These are phyloP conservation scores for Eucalyptus leucophloia DNA, from an alignment of 345 rosid genomes.

Conservation along the genomic window DNA sequence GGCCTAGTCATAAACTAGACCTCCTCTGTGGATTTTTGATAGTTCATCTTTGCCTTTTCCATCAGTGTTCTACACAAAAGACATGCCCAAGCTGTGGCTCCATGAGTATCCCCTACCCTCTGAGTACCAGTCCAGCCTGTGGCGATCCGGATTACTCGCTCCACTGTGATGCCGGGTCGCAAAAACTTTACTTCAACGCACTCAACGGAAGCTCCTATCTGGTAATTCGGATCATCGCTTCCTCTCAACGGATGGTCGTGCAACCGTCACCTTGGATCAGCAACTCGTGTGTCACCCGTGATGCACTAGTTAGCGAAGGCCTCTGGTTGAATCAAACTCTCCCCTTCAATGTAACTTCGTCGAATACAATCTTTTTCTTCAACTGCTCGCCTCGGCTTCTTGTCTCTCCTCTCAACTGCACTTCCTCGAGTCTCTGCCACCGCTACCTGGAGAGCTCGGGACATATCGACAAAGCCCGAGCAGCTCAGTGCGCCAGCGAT, in stretches of 20 bases:
- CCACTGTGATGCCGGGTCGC: conserved; percentile 19
- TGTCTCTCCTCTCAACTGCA: conserved; percentile 50
- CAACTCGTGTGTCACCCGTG: conserved; percentile 24
- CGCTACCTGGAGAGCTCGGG: conserved; percentile 33
- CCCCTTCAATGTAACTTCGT: conserved; percentile 49
- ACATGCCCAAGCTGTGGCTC: conserved; percentile 41
- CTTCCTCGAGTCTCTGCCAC: conserved; percentile 49
- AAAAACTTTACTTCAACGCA: conserved; percentile 35
- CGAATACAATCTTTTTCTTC: conserved; percentile 48
- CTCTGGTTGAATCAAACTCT: conserved; percentile 36
- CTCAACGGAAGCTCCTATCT: conserved; percentile 41
- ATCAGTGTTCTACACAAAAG: conserved; percentile 13
- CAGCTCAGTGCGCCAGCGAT: conserved; percentile 21
- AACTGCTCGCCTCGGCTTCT: conserved; percentile 54
- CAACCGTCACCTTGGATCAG: conserved; percentile 35
- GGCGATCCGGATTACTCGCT: conserved; percentile 38
- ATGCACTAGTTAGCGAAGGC: conserved; percentile 35
- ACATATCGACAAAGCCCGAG: conserved; percentile 14
- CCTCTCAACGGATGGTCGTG: conserved; percentile 28
- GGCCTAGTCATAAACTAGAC: not conserved
- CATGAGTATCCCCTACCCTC: conserved; percentile 36
- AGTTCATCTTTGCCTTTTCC: not conserved
- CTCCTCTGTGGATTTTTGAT: not conserved
- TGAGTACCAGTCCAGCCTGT: conserved; percentile 40
- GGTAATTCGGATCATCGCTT: conserved; percentile 23